A percentile compares a stretch with the other conserved stretches of the same genome.
Conservation (phyloP, 1,284 basidiomycete genomes). For the Rhodotorula mucilaginosa region DNA sequence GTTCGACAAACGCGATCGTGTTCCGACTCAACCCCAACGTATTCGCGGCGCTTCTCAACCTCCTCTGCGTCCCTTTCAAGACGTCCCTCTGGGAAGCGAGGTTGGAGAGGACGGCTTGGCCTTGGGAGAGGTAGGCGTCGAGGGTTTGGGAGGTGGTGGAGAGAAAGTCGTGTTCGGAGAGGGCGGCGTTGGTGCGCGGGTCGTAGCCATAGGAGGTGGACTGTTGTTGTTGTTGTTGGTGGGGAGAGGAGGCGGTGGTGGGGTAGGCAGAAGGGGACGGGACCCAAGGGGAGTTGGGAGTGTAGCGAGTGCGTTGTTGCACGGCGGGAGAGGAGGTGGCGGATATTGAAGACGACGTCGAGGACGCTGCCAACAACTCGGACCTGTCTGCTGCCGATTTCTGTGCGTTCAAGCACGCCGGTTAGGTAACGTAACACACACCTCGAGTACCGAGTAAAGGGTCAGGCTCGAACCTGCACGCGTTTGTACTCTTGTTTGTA, state of each 20-base stretch:
- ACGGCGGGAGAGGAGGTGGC: conserved; percentile 7
- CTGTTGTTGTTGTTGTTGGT: neutral
- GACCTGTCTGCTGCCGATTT: conserved; percentile 59
- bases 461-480: conserved; percentile 46
- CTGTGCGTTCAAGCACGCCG: conserved; percentile 49
- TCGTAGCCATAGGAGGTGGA: neutral
- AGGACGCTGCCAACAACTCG: conserved; percentile 54
- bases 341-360: conserved; percentile 37
- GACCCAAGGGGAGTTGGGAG: neutral
- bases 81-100: conserved; percentile 85
- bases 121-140: conserved; percentile 86
- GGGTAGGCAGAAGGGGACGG: conserved; percentile 2
- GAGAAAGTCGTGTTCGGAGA: conserved; percentile 82
- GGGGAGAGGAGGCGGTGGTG: neutral
- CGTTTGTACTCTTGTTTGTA: conserved; percentile 52
- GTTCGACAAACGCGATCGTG: conserved; percentile 93
- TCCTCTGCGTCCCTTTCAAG: conserved; percentile 78
- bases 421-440: no score
- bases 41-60: conserved; percentile 82
- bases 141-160: conserved; percentile 73
- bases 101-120: conserved; percentile 81
- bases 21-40: conserved; percentile 85
- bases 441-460: no score
- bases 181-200: conserved; percentile 59
- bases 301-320: neutral